These are phyloP conservation scores for Skeletonema marinoi DNA, from an alignment of 108 stramenopile species.

Conservation along the genomic window DNA sequence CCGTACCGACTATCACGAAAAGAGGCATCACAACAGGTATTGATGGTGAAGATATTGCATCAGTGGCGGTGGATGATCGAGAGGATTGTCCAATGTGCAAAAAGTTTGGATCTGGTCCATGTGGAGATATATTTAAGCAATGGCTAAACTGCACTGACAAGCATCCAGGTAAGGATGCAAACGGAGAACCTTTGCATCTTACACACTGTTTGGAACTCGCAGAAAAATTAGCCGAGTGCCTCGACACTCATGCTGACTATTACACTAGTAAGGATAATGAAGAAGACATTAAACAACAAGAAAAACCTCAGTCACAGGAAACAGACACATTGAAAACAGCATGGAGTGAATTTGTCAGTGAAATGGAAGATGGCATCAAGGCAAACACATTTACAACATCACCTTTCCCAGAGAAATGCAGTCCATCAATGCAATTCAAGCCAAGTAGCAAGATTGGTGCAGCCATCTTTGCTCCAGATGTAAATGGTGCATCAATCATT, in stretches of 20 bases:
- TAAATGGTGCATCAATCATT: constrained; percentile 30
- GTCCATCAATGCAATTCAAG: constrained; percentile 44
- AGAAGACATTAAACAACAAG: constrained; percentile 12
- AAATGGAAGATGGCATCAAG: constrained; percentile 44
- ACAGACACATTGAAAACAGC: constrained; percentile 24
- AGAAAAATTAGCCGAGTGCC: constrained; percentile 38
- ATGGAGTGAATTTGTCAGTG: constrained; percentile 46
- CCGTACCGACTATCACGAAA: constrained; percentile 11
- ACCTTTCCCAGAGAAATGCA: constrained; percentile 38
- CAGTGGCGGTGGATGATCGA: constrained; percentile 16
- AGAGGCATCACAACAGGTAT: constrained; percentile 7
- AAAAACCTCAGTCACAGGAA: neutral
- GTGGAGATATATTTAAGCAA: constrained; percentile 44
- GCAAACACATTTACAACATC: constrained; percentile 11
- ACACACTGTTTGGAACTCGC: constrained; percentile 41
- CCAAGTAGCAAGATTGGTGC: constrained; percentile 34
- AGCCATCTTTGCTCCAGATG: constrained; percentile 31
- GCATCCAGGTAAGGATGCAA: constrained; percentile 43
- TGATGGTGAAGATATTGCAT: neutral
- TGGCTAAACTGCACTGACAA: constrained; percentile 56
- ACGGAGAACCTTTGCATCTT: constrained; percentile 46
- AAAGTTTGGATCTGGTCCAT: constrained; percentile 57
- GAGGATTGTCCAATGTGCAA: constrained; percentile 62
- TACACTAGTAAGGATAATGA: constrained; percentile 38
- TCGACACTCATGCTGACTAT: constrained; percentile 38